These are phyloP conservation scores for Mortierella claussenii DNA, from an alignment of 192 early-diverging fungal genomes.

Conservation along the genomic window DNA sequence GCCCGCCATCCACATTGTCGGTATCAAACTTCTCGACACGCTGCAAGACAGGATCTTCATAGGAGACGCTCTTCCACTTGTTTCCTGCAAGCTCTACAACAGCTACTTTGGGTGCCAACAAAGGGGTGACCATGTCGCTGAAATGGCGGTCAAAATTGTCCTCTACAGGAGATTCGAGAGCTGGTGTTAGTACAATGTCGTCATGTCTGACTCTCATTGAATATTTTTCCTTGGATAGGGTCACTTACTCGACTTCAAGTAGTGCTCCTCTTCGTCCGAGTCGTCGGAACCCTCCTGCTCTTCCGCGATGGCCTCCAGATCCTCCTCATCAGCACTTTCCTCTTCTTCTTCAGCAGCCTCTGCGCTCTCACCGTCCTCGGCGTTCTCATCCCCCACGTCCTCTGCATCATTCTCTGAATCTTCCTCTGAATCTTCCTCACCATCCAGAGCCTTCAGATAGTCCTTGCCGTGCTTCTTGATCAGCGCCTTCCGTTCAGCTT, in stretches of 20 bases:
- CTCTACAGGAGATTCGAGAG: too few species aligned
- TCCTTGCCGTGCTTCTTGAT: conserved; percentile 50
- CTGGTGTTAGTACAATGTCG: too few species aligned
- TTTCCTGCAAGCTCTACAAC: conserved; percentile 38
- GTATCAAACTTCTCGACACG: conserved; percentile 40
- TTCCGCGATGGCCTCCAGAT: conserved; percentile 26
- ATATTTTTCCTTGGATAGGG: too few species aligned
- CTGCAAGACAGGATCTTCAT: conserved; percentile 46
- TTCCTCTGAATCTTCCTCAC: conserved; percentile 36
- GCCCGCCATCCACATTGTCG: conserved; percentile 51
- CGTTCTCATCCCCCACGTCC: conserved; percentile 26
- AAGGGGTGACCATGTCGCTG: conserved; percentile 36
- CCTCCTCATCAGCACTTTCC: conserved; percentile 33
- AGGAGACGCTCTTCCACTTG: conserved; percentile 50
- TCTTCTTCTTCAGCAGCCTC: conserved; percentile 21
- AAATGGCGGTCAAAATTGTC: conserved; percentile 50
- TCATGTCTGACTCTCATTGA: too few species aligned
- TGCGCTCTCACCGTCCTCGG: conserved; percentile 25
- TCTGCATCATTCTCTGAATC: conserved; percentile 41
- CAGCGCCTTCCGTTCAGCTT: conserved; percentile 46
- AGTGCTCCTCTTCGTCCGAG: conserved; percentile 51
- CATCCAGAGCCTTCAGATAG: conserved; percentile 39
- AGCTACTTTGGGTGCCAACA: conserved; percentile 44
- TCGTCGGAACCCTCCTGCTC: conserved; percentile 51
- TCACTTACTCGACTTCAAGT: conserved; percentile 42